A percentile compares a stretch with the other conserved stretches of the same genome.
These are phyloP conservation scores for Raphidocelis subcapitata DNA, from an alignment of 139 green algal species.

Conservation along the genomic window DNA sequence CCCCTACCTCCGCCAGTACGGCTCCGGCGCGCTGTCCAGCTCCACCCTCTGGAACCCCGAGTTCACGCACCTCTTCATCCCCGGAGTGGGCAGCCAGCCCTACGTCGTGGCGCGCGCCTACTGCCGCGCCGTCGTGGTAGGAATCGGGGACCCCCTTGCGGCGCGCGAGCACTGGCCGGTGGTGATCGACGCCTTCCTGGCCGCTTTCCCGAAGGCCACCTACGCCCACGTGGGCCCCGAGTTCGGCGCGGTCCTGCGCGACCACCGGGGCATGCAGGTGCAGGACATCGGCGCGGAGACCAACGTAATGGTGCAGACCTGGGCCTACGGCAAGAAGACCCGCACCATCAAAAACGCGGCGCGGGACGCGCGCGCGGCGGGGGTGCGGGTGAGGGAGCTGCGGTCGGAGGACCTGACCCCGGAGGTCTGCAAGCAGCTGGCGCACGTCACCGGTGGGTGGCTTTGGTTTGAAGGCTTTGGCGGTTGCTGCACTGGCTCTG, in stretches of 20 bases:
- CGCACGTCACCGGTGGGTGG: conserved; percentile 3
- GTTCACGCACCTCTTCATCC: conserved; percentile 24
- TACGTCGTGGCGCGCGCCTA: conserved; percentile 12
- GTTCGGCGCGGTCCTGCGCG: conserved; percentile 6
- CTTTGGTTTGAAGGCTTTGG: too few species aligned
- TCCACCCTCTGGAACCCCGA: conserved; percentile 22
- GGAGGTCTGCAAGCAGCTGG: conserved; percentile 14
- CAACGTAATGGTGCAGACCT: conserved; percentile 21
- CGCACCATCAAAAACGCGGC: conserved; percentile 11
- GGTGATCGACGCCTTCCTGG: conserved; percentile 1
- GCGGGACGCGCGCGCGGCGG: conserved; percentile 9
- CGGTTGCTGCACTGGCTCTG: too few species aligned
- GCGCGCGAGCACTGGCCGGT: not conserved
- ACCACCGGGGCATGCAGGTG: conserved; percentile 16
- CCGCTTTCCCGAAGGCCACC: conserved; percentile 4
- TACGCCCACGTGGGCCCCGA: conserved; percentile 19
- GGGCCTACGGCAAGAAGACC: conserved; percentile 12
- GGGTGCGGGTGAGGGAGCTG: conserved; percentile 20
- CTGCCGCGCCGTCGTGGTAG: conserved; percentile 4
- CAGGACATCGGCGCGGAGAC: conserved; percentile 26
- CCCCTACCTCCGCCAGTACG: conserved; percentile 24
- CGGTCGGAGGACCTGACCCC: conserved; percentile 3
- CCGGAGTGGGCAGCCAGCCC: conserved; percentile 5
- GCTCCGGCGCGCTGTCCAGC: conserved; percentile 20
- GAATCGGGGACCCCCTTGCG: conserved; percentile 14